These are phyloP conservation scores for Xerocomus minutiporus DNA, from an alignment of 1,284 basidiomycete species.

Conservation along the genomic window DNA sequence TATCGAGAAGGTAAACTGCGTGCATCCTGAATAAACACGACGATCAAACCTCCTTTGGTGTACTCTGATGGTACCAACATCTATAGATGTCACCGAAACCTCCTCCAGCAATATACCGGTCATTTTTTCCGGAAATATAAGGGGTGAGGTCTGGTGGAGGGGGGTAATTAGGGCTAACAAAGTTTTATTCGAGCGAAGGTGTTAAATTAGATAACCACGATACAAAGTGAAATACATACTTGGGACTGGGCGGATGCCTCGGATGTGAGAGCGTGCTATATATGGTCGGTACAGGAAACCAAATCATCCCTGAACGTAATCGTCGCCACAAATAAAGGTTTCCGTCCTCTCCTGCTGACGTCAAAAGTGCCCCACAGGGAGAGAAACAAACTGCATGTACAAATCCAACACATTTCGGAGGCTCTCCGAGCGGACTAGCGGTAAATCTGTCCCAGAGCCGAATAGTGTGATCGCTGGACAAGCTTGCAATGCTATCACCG, in stretches of 20 bases:
- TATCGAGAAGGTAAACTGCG: no score
- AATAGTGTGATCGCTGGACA: constrained; percentile 6
- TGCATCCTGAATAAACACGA: not conserved
- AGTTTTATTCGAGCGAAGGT: no score
- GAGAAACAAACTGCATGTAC: constrained; percentile 1
- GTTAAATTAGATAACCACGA: no score
- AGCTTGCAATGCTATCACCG: not conserved
- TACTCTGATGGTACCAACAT: no score
- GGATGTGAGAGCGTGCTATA: no score
- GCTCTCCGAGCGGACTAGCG: no score
- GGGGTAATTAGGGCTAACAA: not conserved
- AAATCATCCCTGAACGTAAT: not conserved
- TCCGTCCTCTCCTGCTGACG: not conserved
- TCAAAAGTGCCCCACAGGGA: constrained; percentile 7
- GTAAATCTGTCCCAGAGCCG: constrained; percentile 4
- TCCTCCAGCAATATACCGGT: not conserved
- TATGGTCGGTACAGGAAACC: no score
- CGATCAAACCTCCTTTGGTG: not conserved
- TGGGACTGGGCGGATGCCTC: no score
- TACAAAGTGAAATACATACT: no score
- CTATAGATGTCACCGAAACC: no score
- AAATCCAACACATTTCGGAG: not conserved
- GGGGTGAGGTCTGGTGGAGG: not conserved
- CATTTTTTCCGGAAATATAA: not conserved
- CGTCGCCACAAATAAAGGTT: constrained; percentile 5